Base-by-base conservation (phyloP, 108 stramenopile species). In the Cylindrotheca fusiformis region DNA sequence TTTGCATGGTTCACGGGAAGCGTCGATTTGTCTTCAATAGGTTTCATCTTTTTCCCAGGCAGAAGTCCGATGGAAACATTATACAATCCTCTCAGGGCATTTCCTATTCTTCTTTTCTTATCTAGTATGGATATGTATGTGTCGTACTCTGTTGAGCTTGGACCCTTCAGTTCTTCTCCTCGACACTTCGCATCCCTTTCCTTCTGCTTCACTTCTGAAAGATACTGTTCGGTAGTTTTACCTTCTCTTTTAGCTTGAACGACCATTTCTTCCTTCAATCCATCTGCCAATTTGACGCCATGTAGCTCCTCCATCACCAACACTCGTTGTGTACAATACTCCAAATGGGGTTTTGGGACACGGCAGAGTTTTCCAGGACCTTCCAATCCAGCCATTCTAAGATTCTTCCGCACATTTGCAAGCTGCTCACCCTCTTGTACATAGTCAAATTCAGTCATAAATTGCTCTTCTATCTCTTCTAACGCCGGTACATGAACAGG, bases 401-500 rank as follows among this genome's bases (percentile, higher is more conserved):
- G 62, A 63, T 95, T 95, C 6, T 71, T 53, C 0, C 88, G 75
- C 0, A 95, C 86, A 29, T 48, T 78, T 4, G 68, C 76, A 27
- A 88, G 52, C 24, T 92, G 82, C 48, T 61, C 29, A 25, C 82
- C 86, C 71, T 96, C 95, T 49, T 68, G 55, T 19, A 52, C 49
- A 76, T 96, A 98, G 71, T 98, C 96, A 69, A 98, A 98, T 58
- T 98, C 97, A 12, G 85, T 91, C 76, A 85, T 82, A 63, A 97
- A 96, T 67, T 98, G 97, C 25, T 77, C 80, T 62, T 93, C 88
- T 28, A 98, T 83, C 72, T 97, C 95, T 27, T 84, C 78, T 20
- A 96, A 53, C 0, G 88, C 83, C 4, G 94, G 85, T 4, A 89
- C 90, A 66, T 93, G 86, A 4, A 91, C 87, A 10, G 95, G 89